These are phyloP conservation scores for Vickermania ingenoplastis DNA, from an alignment of 208 protist species.

Conservation along the genomic window DNA sequence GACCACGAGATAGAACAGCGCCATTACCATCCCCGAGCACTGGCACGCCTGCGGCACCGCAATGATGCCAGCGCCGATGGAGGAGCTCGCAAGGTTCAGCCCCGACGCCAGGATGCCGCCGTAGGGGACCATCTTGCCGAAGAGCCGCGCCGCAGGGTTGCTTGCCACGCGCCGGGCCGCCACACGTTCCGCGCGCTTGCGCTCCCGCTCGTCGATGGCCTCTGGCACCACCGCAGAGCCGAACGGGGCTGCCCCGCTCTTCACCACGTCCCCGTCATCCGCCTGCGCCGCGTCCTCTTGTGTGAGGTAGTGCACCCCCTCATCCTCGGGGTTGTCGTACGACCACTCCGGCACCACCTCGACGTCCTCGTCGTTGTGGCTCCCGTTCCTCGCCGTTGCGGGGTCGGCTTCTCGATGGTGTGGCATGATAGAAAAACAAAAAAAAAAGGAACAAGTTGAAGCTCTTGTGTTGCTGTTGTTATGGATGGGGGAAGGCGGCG, in stretches of 20 bases:
- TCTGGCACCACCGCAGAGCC: background rate
- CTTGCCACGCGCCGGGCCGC: background rate
- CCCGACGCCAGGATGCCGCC: constrained; percentile 1
- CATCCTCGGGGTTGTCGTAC: background rate
- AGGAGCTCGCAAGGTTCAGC: constrained; percentile 54
- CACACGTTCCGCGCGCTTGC: background rate
- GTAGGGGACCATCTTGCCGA: constrained; percentile 20
- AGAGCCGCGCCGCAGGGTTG: constrained; percentile 4
- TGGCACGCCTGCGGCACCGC: constrained; percentile 44
- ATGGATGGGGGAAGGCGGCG: no score
- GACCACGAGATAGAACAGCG: constrained; percentile 49
- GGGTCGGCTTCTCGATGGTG: no score
- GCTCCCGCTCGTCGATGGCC: background rate
- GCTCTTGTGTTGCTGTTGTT: no score
- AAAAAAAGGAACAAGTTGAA: no score
- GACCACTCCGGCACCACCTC: background rate
- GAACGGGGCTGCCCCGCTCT: background rate
- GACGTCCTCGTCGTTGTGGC: no score
- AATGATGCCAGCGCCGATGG: constrained; percentile 63
- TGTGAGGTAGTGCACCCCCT: background rate
- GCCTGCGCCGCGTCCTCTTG: background rate
- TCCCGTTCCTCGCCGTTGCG: no score
- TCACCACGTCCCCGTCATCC: background rate
- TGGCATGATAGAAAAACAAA: no score
- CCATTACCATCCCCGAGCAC: constrained; percentile 40